Evolutionary conservation across 2,329 filamentous ascomycete species (phyloP), one percentile per base, ranked within the genome.

Genomic region (Truncatella angustata): DNA sequence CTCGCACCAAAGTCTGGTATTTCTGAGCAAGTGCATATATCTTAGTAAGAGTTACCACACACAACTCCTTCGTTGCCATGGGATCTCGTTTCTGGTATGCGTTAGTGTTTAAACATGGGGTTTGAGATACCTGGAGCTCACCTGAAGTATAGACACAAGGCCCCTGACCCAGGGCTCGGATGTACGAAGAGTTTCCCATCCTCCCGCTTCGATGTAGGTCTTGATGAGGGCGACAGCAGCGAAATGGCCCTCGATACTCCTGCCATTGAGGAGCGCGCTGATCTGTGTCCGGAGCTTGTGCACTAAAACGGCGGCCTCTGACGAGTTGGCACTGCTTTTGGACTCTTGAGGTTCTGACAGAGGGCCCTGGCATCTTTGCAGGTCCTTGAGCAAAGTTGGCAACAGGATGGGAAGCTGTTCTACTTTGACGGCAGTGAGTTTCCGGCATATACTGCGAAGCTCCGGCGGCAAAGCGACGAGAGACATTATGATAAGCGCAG

Each of bases 21-120:
- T 87, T 84, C 64, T 91, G 89, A 36, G 92, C 87, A 32, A 94
- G 80, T 59, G 85, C 80, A 72, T 94, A 97, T 60, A 97, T 91
- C 63, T 88, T 86, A 18, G 89, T 88, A 55, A 97, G 74, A 12
- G 89, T 84, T 55, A 94, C 81, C 46, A 96, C 76, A 58, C 83
- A 84, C 53, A 97, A 70, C 66, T 88, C 88, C 66, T 94, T 95
- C 30, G 85, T 85, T 4, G 86, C 82, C 5, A 81, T 68, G 3
- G 90, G 84, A 62, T 96, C 91, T 9, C 86, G 84, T 79, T 91
- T 96, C 83, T 91, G 59, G 11, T 54, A 10, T 9, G 12, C 32
- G 44, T 57, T 14, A 56, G 42, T 44, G 35, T 18, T 28, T 14
- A 26, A 36, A 35, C 30, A 35, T 14, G 30, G 23, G 16, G 24